Conservation (phyloP, 2,329 filamentous ascomycete species). For the Cadophora luteo-olivacea region DNA sequence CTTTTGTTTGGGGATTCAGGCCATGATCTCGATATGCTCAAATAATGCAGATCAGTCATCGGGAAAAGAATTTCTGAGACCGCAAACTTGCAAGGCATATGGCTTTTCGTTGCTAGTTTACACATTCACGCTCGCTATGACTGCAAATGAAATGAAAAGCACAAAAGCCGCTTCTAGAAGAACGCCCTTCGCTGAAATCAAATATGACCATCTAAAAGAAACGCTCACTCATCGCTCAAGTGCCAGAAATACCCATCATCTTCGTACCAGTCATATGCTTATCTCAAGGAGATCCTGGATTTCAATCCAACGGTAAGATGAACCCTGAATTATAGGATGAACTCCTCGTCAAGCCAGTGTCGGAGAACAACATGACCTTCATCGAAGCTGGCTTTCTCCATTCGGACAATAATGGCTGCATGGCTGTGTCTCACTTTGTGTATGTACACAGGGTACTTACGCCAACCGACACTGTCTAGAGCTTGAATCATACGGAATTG, state of each 20-base stretch:
- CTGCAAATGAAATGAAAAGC: conserved; percentile 3
- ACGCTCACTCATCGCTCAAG: conserved; percentile 2
- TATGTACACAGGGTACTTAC: conserved; percentile 75
- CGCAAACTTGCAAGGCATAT: background rate
- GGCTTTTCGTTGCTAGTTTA: conserved; percentile 1
- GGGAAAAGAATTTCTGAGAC: background rate
- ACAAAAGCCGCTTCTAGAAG: conserved; percentile 5
- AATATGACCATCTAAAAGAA: conserved; percentile 3
- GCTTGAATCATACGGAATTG: conserved; percentile 88
- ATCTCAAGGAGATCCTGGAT: conserved; percentile 3
- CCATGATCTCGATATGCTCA: background rate
- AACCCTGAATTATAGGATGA: conserved; percentile 49
- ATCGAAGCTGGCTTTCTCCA: conserved; percentile 67
- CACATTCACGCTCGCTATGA: background rate
- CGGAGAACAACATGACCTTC: conserved; percentile 80
- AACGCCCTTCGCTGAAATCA: conserved; percentile 15
- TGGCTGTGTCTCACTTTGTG: conserved; percentile 82
- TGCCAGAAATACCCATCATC: background rate
- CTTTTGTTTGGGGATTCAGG: too few relatives aligned
- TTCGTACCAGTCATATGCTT: conserved; percentile 5
- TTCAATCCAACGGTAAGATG: background rate
- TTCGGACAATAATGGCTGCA: conserved; percentile 87
- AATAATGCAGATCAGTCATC: background rate
- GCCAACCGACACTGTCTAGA: conserved; percentile 70
- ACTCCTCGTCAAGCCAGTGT: conserved; percentile 83